These are phyloP conservation scores for Dactylorhiza incarnata DNA, from an alignment of 106 monocot genomes.

Conservation along the genomic window DNA sequence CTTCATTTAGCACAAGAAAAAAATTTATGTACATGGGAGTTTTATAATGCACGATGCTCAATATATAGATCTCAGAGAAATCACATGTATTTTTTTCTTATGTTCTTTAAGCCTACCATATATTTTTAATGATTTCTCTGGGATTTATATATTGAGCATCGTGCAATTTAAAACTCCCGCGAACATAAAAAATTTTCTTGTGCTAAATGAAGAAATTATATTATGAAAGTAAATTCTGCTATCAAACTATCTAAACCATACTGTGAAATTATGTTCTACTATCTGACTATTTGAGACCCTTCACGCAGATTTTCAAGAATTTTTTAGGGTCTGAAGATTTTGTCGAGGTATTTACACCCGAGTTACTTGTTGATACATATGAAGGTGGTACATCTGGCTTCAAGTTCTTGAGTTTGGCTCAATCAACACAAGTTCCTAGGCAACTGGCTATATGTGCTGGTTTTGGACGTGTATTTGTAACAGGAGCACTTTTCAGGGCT, in stretches of 20 bases:
- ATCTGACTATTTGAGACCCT: background rate
- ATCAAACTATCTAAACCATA: too few species aligned
- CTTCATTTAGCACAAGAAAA: background rate
- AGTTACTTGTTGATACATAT: slow-evolving; percentile 66
- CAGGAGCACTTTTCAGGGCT: slow-evolving; percentile 84
- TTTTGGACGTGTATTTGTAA: slow-evolving; percentile 82
- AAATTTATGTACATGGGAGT: background rate
- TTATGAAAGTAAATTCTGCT: background rate
- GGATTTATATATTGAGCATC: background rate
- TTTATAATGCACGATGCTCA: background rate
- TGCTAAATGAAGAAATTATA: background rate
- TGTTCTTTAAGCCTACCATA: too few species aligned
- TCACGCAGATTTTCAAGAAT: slow-evolving; percentile 49
- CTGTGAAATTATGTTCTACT: background rate
- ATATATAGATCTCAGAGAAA: background rate
- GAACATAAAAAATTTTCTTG: background rate
- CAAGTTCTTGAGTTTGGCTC: slow-evolving; percentile 78
- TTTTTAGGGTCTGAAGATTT: slow-evolving; percentile 56
- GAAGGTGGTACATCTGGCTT: slow-evolving; percentile 96
- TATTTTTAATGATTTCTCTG: background rate
- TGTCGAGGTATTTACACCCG: slow-evolving; percentile 66
- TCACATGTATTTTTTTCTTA: too few species aligned
- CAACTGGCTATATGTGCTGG: slow-evolving; percentile 86
- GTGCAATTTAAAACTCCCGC: background rate
- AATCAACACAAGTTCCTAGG: slow-evolving; percentile 81